A percentile compares a stretch with the other conserved stretches of the same genome.
These are phyloP conservation scores for Exophiala dermatitidis DNA, from an alignment of 2,329 filamentous ascomycete species.

Conservation along the genomic window DNA sequence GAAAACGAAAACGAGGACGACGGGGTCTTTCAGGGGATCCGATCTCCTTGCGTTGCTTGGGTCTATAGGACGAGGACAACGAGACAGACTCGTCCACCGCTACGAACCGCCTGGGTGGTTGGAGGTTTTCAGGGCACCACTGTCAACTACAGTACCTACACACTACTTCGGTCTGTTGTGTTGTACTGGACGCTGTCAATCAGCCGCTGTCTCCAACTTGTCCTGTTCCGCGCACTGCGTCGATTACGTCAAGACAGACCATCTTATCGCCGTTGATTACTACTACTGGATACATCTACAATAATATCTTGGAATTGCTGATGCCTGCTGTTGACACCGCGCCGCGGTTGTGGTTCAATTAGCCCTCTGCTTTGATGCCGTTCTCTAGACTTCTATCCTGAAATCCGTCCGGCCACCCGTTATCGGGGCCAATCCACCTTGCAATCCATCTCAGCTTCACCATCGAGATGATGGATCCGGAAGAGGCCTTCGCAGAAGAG, in stretches of 20 bases:
- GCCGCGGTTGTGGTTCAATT: too few relatives aligned
- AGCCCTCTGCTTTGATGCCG: too few relatives aligned
- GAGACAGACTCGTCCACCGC: background rate
- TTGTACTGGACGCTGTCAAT: background rate
- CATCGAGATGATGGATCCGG: constrained; percentile 30
- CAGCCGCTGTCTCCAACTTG: background rate
- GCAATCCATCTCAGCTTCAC: background rate
- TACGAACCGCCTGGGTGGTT: background rate
- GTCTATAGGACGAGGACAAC: background rate
- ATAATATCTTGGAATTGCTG: too few relatives aligned
- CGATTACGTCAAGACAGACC: constrained; percentile 21
- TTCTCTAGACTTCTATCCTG: background rate
- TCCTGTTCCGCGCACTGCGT: background rate
- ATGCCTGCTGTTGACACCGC: too few relatives aligned
- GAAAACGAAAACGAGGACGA: too few relatives aligned
- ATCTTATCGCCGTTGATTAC: background rate
- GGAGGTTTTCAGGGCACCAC: background rate
- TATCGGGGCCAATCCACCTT: background rate
- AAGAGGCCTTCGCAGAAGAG: constrained; percentile 31
- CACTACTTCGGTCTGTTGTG: background rate
- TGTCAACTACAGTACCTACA: background rate
- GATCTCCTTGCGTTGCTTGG: background rate
- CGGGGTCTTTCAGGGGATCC: too few relatives aligned
- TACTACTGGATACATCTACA: background rate
- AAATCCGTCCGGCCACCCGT: background rate